A percentile compares a stretch with the other conserved stretches of the same genome.
These are phyloP conservation scores for Puccinellia tenuiflora DNA, from an alignment of 176 grass and related monocot genomes.

Conservation along the genomic window DNA sequence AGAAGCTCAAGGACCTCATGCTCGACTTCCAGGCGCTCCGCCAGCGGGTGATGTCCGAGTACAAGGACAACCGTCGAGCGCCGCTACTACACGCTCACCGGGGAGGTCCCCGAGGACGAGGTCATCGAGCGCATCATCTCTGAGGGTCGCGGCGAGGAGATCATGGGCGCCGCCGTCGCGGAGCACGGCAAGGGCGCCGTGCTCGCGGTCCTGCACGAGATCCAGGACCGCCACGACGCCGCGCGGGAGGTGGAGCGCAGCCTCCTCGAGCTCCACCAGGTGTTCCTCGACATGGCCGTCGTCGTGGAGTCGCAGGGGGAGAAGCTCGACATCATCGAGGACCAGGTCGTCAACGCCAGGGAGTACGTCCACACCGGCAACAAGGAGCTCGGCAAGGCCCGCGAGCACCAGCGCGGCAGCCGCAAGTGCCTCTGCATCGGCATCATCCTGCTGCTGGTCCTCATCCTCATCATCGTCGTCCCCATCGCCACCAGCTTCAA, in stretches of 20 bases:
- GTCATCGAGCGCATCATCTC: conserved; percentile 89
- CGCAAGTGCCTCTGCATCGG: conserved; percentile 90
- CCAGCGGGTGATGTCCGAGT: conserved; percentile 85
- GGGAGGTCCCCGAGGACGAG: conserved; percentile 83
- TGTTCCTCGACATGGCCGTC: conserved; percentile 92
- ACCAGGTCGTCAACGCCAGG: conserved; percentile 57
- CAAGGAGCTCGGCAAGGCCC: conserved; percentile 73
- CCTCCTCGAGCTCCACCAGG: conserved; percentile 90
- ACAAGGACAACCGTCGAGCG: conserved; percentile 91
- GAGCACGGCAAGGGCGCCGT: conserved; percentile 78
- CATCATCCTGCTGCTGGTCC: conserved; percentile 60
- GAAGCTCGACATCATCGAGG: conserved; percentile 70
- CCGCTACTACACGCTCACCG: conserved; percentile 81
- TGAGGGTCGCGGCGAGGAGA: conserved; percentile 71
- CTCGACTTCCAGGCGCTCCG: conserved; percentile 94
- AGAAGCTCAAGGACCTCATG: conserved; percentile 92
- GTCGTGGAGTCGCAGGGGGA: conserved; percentile 82
- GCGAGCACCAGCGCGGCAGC: conserved; percentile 70
- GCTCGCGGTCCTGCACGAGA: conserved; percentile 69
- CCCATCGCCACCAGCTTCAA: conserved; percentile 68
- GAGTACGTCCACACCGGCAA: conserved; percentile 73
- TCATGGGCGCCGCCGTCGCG: conserved; percentile 62
- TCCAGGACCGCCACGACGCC: conserved; percentile 72
- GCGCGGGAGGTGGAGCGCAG: conserved; percentile 72
- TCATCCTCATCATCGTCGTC: conserved; percentile 65